Percentiles rank a stretch among this genome's conserved stretches.
phyloP scores from a whole-genome alignment of 1,139 yeast species.

The Nakaseomyces uthaithaninus region DNA sequence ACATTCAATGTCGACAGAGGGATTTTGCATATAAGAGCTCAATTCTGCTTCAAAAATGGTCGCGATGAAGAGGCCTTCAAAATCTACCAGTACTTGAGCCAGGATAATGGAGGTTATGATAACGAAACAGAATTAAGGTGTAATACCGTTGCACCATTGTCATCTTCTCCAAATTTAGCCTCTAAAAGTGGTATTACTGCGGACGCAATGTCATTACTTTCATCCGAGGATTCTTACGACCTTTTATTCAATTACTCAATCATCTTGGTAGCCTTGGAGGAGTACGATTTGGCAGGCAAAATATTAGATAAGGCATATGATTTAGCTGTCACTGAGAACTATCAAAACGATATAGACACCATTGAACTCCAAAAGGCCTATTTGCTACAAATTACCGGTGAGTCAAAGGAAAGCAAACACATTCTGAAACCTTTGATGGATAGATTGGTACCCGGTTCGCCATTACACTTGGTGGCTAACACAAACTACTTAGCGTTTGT shows the following conservation, averaged over 20 bases:
- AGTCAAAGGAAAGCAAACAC: slow-evolving; percentile 37
- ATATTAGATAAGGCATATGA: slow-evolving; percentile 46
- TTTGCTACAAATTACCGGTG: slow-evolving; percentile 45
- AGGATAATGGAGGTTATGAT: slow-evolving; percentile 21
- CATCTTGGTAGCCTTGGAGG: slow-evolving; percentile 34
- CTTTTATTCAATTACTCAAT: slow-evolving; percentile 62
- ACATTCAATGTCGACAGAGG: slow-evolving; percentile 36
- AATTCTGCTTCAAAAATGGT: slow-evolving; percentile 65
- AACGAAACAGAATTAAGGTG: slow-evolving; percentile 48
- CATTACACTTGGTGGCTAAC: slow-evolving; percentile 29
- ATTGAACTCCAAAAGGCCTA: slow-evolving; percentile 59
- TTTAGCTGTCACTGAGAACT: slow-evolving; percentile 27
- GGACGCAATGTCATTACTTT: slow-evolving; percentile 16
- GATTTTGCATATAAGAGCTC: slow-evolving; percentile 72
- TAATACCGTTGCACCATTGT: slow-evolving; percentile 29
- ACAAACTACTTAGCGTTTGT: slow-evolving; percentile 28
- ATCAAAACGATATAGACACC: slow-evolving; percentile 34
- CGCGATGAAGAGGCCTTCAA: slow-evolving; percentile 44
- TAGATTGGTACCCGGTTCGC: slow-evolving; percentile 22
- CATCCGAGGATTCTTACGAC: slow-evolving; percentile 39
- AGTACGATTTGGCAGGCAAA: slow-evolving; percentile 39
- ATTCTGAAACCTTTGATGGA: slow-evolving; percentile 34
- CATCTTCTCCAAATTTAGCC: slow-evolving; percentile 14
- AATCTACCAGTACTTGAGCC: slow-evolving; percentile 46
- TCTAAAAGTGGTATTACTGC: slow-evolving; percentile 22